Evolutionary conservation across 257 asterid genomes (phyloP), one percentile per base, ranked within the genome.

Genomic region (Jasminum sambac): DNA sequence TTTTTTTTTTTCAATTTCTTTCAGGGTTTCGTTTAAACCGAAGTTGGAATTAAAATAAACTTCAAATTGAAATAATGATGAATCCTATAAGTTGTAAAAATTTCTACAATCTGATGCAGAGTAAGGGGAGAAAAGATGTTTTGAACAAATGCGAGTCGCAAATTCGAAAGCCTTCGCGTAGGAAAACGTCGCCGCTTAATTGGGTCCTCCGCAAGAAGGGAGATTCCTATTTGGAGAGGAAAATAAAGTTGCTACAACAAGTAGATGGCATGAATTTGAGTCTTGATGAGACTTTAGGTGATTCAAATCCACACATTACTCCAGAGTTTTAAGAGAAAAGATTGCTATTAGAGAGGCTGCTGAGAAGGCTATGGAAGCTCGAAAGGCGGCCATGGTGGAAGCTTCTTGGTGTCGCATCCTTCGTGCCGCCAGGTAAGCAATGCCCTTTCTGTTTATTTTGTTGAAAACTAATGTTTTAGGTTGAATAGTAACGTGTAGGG

Each of bases 371-470:
- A 80, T 89, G 84, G 89, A 86, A 76, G 88, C 96, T 41, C 89
- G 90, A 26, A 95, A 91, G 74, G 89, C 95, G 77, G 97, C 98
- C 24, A 88, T 91, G 88, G 87, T 95, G 62, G 96, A 95, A 86
- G 96, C 97, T 43, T 91, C 98, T 72, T 95, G 99, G 99, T 94
- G 98, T 71, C 86, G 92, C 70, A 91, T 95, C 74, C 98, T 91
- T 79, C 86, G 83, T 70, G 96, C 96, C 25, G 96, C 96, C 58
- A 79, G 96, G 99, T 90, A 84, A 63, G 55, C 9, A 16, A 36
- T 48, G 8, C 72, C 48, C 63, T 58, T 60, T 19, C 39, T 1
- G 62, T 55, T 14, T 55, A 60, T 48, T 9, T 70, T 72, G 42
- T 58, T 23, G 23, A 44, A 2, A 13, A 30, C 61, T 9, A 26